A percentile compares a stretch with the other conserved stretches of the same genome.
These are phyloP conservation scores for Sarocladiaceae sp. DNA, from an alignment of 2,329 filamentous ascomycete genomes.

Conservation along the genomic window DNA sequence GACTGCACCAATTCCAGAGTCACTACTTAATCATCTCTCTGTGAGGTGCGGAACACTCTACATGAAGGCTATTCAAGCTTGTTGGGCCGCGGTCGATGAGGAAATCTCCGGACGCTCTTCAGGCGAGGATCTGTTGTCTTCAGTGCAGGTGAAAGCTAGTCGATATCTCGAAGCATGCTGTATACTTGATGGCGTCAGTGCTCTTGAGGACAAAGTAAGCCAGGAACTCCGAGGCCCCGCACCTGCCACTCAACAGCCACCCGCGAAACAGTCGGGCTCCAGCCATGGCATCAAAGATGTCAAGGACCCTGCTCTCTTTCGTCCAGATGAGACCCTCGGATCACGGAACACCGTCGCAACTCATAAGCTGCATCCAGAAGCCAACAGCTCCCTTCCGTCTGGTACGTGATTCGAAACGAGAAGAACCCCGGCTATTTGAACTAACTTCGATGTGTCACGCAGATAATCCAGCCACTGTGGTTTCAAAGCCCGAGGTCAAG, in stretches of 20 bases:
- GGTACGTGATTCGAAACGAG: conserved; percentile 8
- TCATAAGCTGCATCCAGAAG: neutral
- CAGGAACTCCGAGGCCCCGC: conserved; percentile 34
- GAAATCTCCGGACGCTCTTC: conserved; percentile 41
- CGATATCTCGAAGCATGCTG: conserved; percentile 55
- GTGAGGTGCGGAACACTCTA: conserved; percentile 68
- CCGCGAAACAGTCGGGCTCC: neutral
- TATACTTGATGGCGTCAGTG: conserved; percentile 53
- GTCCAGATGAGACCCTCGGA: neutral
- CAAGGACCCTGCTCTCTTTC: neutral
- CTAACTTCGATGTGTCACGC: neutral
- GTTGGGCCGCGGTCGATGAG: conserved; percentile 63
- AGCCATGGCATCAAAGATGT: neutral
- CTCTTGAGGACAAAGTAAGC: conserved; percentile 46
- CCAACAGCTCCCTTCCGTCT: neutral
- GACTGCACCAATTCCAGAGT: conserved; percentile 49
- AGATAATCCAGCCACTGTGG: conserved; percentile 17
- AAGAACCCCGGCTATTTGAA: neutral
- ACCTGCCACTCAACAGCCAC: conserved; percentile 8
- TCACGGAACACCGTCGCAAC: neutral
- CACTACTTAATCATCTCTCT: conserved; percentile 56
- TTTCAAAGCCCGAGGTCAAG: conserved; percentile 31
- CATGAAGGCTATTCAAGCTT: conserved; percentile 66
- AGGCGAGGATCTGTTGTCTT: conserved; percentile 45
- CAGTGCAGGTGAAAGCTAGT: conserved; percentile 47